Conservation (phyloP, 2,329 filamentous ascomycete species). For the Neocatenulostroma microsporum region DNA sequence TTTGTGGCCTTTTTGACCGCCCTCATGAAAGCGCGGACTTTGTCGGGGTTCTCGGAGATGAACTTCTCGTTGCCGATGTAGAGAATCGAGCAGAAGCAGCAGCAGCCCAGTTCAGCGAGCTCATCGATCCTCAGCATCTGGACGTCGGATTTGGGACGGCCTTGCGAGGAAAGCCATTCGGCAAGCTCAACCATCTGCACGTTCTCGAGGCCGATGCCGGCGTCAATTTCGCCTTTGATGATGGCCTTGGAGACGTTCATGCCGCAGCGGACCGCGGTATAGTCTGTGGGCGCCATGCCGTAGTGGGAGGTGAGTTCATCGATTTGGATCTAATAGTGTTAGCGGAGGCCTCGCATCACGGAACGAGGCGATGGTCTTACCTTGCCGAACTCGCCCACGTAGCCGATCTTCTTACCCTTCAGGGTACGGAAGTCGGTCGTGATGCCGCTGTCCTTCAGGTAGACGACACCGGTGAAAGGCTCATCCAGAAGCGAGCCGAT, state of each 20-base stretch:
- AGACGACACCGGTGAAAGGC: conserved; percentile 71
- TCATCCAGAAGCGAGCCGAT: conserved; percentile 70
- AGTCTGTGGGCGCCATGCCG: conserved; percentile 63
- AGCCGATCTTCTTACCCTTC: conserved; percentile 69
- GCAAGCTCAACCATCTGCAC: conserved; percentile 78
- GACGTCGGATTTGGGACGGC: conserved; percentile 58
- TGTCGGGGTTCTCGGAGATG: conserved; percentile 56
- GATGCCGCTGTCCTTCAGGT: conserved; percentile 66
- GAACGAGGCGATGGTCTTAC: conserved; percentile 18
- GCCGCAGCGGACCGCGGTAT: conserved; percentile 68
- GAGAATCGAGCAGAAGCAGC: conserved; percentile 75
- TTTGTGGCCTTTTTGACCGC: conserved; percentile 70
- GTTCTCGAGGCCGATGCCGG: conserved; percentile 70
- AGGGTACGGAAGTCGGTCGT: conserved; percentile 66
- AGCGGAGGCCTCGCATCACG: neutral
- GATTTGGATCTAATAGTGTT: conserved; percentile 57
- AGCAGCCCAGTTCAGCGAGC: conserved; percentile 70
- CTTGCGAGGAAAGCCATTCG: conserved; percentile 61
- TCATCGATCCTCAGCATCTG: conserved; percentile 77
- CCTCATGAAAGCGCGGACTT: conserved; percentile 58
- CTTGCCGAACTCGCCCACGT: conserved; percentile 73
- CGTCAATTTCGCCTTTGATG: conserved; percentile 63
- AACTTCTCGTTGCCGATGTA: conserved; percentile 73
- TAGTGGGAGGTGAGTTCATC: conserved; percentile 73
- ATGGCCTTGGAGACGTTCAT: conserved; percentile 77